A percentile compares a stretch with the other conserved stretches of the same genome.
phyloP scores from a whole-genome alignment of 202 grass and related monocot genomes.

The Schoenoplectus triqueter region DNA sequence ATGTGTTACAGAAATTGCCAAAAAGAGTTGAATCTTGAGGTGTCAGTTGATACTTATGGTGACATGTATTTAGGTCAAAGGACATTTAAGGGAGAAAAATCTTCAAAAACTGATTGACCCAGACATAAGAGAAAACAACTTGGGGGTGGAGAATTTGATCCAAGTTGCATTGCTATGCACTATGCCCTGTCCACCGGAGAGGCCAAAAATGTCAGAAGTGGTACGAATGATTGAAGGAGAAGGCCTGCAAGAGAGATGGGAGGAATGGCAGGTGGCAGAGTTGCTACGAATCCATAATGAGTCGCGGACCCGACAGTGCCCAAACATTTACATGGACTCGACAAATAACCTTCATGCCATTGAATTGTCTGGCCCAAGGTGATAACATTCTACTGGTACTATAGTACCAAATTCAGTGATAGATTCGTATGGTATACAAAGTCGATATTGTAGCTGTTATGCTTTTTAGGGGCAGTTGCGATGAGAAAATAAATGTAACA shows the following conservation, averaged over 20 bases:
- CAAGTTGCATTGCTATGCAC: constrained; percentile 93
- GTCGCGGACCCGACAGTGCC: constrained; percentile 30
- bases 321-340: constrained; percentile 65
- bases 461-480: background rate
- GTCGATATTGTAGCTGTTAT: background rate
- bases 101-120: constrained; percentile 73
- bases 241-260: constrained; percentile 80
- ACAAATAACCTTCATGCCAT: constrained; percentile 57
- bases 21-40: background rate
- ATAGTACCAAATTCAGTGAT: background rate
- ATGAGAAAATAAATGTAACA: background rate
- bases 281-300: constrained; percentile 64
- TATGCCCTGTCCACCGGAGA: constrained; percentile 58
- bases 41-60: background rate
- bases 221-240: constrained; percentile 92
- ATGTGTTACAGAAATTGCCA: background rate
- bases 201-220: constrained; percentile 92
- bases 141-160: constrained; percentile 77
- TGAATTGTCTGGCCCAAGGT: constrained; percentile 81
- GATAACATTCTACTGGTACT: background rate
- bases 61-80: constrained; percentile 64
- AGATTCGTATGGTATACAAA: background rate
- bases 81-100: constrained; percentile 63
- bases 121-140: constrained; percentile 52
- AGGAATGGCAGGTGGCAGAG: constrained; percentile 96